Base-by-base conservation (phyloP, 768 basidiomycete species). In the Hericium rajendrae region DNA sequence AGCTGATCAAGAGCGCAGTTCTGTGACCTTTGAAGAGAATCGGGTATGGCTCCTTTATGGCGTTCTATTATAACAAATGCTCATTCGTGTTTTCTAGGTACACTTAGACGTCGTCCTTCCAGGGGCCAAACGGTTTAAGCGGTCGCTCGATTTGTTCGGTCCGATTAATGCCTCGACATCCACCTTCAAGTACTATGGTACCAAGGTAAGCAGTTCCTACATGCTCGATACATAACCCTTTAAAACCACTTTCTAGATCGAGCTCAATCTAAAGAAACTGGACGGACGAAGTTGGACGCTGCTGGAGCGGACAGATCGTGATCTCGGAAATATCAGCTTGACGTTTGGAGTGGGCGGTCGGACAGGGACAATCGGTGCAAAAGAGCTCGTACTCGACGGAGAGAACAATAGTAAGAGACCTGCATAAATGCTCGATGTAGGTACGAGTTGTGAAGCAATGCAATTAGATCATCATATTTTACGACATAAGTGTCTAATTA, bases 301-400 rank as follows among this genome's bases (percentile, higher is more conserved):
- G 40, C 79, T 97, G 10, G 90, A 95, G 70, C 86, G 87, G 68
- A 84, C 90, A 13, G 76, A 78, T 32, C 78, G 76, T 51, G 81
- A 85, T 58, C 64, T 70, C 16, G 83, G 81, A 48, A 82, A 83
- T 57, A 83, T 91, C 62, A 85, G 73, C 64, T 66, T 97, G 51
- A 97, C 95, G 0, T 99, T 99, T 66, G 93, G 93, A 12, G 95
- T 97, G 2, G 82, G 84, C 12, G 97, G 95, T 1, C 78, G 91
- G 59, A 95, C 92, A 15, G 95, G 97, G 20, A 95, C 93, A 1
- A 81, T 94, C 48, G 95, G 95, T 15, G 86, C 82, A 20, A 97
- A 94, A 72, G 81, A 90, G 58, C 69, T 85, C 40, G 74, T 93
- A 18, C 73, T 94, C 39, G 88, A 92, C 64, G 83, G 82, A 58